phyloP scores from a whole-genome alignment of 768 basidiomycete genomes.

The Naganishia vaughanmartiniae region DNA sequence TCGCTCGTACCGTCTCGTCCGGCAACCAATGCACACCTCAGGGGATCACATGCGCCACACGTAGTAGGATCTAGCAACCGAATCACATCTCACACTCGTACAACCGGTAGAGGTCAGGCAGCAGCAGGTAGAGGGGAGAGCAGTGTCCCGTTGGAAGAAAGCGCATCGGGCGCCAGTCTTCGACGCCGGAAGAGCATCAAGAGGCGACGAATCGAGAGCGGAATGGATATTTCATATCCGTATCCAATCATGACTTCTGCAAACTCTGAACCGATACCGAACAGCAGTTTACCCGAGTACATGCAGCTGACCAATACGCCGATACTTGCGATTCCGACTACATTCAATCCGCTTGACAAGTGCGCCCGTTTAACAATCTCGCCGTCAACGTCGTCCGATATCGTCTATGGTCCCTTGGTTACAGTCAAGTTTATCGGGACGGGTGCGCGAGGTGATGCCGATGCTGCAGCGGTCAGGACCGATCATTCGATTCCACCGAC shows the following conservation, averaged over 20 bases:
- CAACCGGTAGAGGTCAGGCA: neutral
- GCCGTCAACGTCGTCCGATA: neutral
- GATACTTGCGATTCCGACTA: constrained; percentile 25
- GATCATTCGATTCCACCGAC: constrained; percentile 73
- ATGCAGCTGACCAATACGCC: constrained; percentile 18
- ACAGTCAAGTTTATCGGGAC: constrained; percentile 36
- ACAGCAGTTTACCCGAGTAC: constrained; percentile 24
- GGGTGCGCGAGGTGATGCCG: constrained; percentile 55
- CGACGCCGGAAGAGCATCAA: constrained; percentile 24
- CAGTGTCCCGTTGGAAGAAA: neutral
- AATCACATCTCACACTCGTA: neutral
- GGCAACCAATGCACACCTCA: constrained; percentile 17
- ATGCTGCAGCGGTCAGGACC: constrained; percentile 80
- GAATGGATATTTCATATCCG: neutral
- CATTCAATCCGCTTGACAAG: constrained; percentile 30
- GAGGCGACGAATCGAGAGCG: constrained; percentile 11
- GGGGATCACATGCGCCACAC: neutral
- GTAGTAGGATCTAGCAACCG: constrained; percentile 9
- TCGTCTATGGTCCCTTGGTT: constrained; percentile 24
- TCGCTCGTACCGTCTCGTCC: constrained; percentile 3
- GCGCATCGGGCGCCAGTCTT: constrained; percentile 1
- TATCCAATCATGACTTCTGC: constrained; percentile 13
- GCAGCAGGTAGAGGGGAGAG: neutral
- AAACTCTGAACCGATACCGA: constrained; percentile 5
- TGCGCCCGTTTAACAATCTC: constrained; percentile 25